phyloP scores from a whole-genome alignment of 2,329 filamentous ascomycete genomes.

The Capronia americana region DNA sequence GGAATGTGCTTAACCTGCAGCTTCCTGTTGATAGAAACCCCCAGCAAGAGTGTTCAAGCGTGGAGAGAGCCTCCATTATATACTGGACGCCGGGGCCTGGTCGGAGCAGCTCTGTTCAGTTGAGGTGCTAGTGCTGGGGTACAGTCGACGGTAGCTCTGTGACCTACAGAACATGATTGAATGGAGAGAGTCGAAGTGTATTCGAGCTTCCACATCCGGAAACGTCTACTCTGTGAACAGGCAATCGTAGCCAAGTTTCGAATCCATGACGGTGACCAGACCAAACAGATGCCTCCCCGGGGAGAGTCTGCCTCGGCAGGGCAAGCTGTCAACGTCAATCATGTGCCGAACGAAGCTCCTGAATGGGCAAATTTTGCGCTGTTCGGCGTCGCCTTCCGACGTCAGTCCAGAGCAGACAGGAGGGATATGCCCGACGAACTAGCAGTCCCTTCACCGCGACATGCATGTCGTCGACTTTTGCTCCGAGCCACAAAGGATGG shows the following conservation, averaged over 20 bases:
- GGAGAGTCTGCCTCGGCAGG: constrained; percentile 12
- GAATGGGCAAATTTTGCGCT: background rate
- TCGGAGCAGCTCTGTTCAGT: constrained; percentile 4
- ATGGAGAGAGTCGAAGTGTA: background rate
- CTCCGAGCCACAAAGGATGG: constrained; percentile 3
- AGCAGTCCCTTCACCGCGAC: background rate
- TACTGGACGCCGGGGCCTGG: background rate
- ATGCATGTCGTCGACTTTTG: background rate
- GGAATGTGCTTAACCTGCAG: background rate
- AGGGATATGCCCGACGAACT: background rate
- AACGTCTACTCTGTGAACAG: background rate
- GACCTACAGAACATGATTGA: background rate
- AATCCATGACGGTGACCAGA: background rate
- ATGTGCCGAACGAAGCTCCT: background rate
- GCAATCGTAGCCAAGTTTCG: background rate
- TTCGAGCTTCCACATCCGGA: constrained; percentile 10
- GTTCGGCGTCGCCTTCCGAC: background rate
- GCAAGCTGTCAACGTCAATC: background rate
- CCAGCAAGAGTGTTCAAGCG: background rate
- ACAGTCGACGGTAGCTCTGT: background rate
- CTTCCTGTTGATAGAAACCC: background rate
- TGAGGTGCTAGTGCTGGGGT: background rate
- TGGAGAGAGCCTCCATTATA: background rate
- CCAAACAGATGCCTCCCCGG: background rate
- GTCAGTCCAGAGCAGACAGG: background rate